phyloP scores from a whole-genome alignment of 2,329 filamentous ascomycete genomes.

The Tolypocladium album region DNA sequence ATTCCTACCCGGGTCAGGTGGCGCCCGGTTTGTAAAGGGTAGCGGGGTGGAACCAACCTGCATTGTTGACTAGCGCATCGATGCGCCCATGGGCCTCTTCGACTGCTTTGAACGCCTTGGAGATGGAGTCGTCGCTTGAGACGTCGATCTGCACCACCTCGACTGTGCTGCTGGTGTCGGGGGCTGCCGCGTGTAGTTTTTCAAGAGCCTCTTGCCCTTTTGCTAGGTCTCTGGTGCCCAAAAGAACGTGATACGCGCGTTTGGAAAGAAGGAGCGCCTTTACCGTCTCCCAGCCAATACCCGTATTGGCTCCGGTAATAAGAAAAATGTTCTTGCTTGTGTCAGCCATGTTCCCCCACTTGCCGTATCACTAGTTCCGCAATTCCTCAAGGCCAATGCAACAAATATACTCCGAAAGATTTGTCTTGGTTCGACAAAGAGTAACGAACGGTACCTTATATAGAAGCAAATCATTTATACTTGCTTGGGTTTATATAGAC shows the following conservation, averaged over 20 bases:
- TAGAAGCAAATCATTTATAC: background rate
- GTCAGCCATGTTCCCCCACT: background rate
- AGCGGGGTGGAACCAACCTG: background rate
- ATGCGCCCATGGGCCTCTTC: background rate
- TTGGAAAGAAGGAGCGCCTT: background rate
- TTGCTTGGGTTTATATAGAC: background rate
- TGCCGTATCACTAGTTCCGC: background rate
- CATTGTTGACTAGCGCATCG: background rate
- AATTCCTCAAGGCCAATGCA: background rate
- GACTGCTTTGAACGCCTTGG: background rate
- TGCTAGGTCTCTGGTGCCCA: background rate
- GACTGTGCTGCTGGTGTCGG: background rate
- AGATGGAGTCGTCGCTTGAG: background rate
- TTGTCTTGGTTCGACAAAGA: background rate
- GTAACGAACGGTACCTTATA: background rate
- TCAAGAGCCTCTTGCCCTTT: background rate
- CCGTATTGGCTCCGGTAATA: background rate
- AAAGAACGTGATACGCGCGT: background rate
- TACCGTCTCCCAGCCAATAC: background rate
- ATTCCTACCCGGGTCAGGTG: background rate
- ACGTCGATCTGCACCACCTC: background rate
- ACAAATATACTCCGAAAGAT: background rate
- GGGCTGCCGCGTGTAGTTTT: background rate
- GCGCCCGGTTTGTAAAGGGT: background rate
- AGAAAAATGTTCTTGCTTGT: background rate